phyloP scores from a whole-genome alignment of 1,284 basidiomycete species.

The Irpex sp. region DNA sequence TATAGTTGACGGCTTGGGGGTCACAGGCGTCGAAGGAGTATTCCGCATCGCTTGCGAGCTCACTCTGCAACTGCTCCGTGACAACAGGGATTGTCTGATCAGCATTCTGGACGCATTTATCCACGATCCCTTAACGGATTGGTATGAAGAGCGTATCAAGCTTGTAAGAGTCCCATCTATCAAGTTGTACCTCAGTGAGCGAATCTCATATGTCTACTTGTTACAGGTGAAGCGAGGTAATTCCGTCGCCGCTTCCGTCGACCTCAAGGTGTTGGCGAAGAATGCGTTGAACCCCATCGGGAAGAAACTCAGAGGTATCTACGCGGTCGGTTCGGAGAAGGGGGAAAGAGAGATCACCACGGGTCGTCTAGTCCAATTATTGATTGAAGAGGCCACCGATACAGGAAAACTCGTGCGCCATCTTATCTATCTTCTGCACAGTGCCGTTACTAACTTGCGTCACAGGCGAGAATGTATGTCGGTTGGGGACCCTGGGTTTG shows the following conservation, averaged over 20 bases:
- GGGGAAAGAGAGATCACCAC: constrained; percentile 69
- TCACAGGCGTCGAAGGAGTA: constrained; percentile 93
- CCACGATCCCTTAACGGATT: constrained; percentile 97
- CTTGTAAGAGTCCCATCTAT: constrained; percentile 34
- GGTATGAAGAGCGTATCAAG: constrained; percentile 78
- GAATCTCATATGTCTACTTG: no score
- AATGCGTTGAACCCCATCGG: constrained; percentile 77
- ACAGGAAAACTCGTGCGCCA: constrained; percentile 66
- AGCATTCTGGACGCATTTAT: constrained; percentile 97
- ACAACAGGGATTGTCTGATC: constrained; percentile 94
- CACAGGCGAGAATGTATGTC: constrained; percentile 73
- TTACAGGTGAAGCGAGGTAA: constrained; percentile 23
- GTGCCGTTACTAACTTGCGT: constrained; percentile 5
- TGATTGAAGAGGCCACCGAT: constrained; percentile 87
- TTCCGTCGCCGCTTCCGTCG: constrained; percentile 42
- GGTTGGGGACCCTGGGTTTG: constrained; percentile 62
- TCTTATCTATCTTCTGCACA: not conserved
- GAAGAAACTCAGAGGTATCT: constrained; percentile 79
- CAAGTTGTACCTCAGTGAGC: not conserved
- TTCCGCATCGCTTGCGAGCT: constrained; percentile 94
- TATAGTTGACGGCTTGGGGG: constrained; percentile 88
- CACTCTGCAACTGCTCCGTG: constrained; percentile 82
- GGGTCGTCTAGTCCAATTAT: constrained; percentile 83
- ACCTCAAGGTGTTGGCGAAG: constrained; percentile 66
- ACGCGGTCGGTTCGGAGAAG: constrained; percentile 50